Percentiles rank a stretch among this genome's conserved stretches.
These are phyloP conservation scores for Mesembryanthemum crystallinum DNA, from an alignment of 148 eudicot species.

Conservation along the genomic window DNA sequence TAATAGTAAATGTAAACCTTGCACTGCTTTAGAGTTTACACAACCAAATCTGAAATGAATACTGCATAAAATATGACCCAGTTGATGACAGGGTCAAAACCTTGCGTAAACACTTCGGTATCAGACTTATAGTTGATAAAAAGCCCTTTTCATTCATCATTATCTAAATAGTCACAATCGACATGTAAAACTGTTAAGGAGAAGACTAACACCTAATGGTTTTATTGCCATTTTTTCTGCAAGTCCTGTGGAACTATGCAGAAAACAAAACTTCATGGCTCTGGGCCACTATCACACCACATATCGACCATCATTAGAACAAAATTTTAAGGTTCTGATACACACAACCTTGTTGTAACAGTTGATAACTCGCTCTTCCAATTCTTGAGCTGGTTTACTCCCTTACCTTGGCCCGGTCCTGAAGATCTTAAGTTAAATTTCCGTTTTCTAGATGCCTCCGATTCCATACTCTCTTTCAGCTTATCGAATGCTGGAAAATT, in stretches of 20 bases:
- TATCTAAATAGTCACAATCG: too few species aligned
- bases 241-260: background rate
- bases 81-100: too few species aligned
- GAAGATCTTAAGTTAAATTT: constrained; percentile 38
- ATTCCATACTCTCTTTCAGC: constrained; percentile 56
- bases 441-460: constrained; percentile 50
- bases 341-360: background rate
- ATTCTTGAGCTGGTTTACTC: background rate
- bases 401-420: constrained; percentile 18
- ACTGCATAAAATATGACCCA: too few species aligned
- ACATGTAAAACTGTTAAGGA: background rate
- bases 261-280: background rate
- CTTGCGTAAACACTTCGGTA: too few species aligned
- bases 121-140: too few species aligned
- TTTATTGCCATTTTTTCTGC: background rate
- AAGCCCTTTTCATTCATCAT: too few species aligned
- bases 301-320: background rate
- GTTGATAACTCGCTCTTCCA: background rate
- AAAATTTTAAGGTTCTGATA: background rate
- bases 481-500: constrained; percentile 52
- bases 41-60: too few species aligned
- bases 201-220: background rate
- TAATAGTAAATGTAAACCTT: too few species aligned
- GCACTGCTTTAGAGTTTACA: too few species aligned
- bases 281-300: background rate